A percentile compares a stretch with the other conserved stretches of the same genome.
phyloP scores from a whole-genome alignment of 139 green algal species.

The Coelastrella sp. region DNA sequence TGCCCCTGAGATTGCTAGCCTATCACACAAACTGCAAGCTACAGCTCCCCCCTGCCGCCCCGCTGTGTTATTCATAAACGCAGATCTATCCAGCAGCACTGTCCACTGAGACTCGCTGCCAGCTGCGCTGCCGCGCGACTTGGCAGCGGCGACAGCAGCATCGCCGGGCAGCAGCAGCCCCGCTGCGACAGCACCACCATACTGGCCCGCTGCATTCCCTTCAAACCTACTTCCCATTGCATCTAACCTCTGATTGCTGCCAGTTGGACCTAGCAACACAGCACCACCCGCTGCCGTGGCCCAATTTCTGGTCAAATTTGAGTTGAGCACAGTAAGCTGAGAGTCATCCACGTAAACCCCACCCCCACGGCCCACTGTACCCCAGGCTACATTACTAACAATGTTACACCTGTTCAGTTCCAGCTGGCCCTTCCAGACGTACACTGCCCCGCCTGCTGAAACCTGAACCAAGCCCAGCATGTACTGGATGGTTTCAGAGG shows the following conservation, averaged over 20 bases:
- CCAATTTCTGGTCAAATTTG: background rate
- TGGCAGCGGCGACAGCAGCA: background rate
- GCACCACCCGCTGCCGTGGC: constrained; percentile 10
- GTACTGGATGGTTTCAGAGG: constrained; percentile 31
- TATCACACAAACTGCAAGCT: constrained; percentile 29
- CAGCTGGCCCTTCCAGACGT: constrained; percentile 24
- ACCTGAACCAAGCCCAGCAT: constrained; percentile 37
- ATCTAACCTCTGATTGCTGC: background rate
- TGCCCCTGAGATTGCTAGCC: background rate
- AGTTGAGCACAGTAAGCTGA: background rate
- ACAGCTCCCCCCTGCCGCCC: constrained; percentile 26
- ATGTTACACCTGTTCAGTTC: background rate
- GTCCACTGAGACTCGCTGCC: background rate
- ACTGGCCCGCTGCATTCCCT: background rate
- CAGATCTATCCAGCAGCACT: background rate
- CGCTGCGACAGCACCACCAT: constrained; percentile 16
- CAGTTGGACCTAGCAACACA: background rate
- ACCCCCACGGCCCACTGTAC: background rate
- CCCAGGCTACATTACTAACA: constrained; percentile 13
- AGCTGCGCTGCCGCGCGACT: background rate
- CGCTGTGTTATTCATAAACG: background rate
- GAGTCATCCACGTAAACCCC: constrained; percentile 35
- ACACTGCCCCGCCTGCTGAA: constrained; percentile 11
- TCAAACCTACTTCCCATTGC: background rate
- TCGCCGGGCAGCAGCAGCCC: constrained; percentile 40